phyloP scores from a whole-genome alignment of 2,329 filamentous ascomycete genomes.

The Tolypocladium cylindrosporum region DNA sequence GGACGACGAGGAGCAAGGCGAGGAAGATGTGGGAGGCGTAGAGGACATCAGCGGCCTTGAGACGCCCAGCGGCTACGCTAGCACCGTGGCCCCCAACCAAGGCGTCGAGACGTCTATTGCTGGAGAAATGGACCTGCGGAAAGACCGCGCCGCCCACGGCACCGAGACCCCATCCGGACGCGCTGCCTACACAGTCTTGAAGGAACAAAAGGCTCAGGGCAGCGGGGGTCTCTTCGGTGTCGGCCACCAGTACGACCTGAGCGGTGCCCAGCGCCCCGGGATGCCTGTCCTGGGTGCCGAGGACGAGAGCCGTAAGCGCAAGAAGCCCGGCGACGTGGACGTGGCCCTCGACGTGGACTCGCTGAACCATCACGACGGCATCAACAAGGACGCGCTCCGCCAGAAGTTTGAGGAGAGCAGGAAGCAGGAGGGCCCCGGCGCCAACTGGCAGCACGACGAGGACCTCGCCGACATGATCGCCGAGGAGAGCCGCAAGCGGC shows the following conservation, averaged over 20 bases:
- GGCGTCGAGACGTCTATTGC: conserved; percentile 62
- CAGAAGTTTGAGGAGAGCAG: conserved; percentile 68
- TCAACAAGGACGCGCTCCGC: conserved; percentile 76
- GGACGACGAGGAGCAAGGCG: conserved; percentile 37
- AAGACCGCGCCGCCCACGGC: conserved; percentile 70
- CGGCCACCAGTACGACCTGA: conserved; percentile 86
- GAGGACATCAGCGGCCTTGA: conserved; percentile 51
- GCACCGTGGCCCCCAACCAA: conserved; percentile 67
- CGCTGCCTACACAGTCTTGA: conserved; percentile 80
- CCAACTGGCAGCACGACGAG: conserved; percentile 68
- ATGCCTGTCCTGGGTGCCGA: conserved; percentile 72
- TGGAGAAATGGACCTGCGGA: conserved; percentile 86
- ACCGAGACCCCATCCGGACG: conserved; percentile 71
- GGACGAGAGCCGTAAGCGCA: conserved; percentile 69
- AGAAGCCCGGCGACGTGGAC: conserved; percentile 94
- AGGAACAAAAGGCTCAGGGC: conserved; percentile 68
- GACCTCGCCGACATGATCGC: conserved; percentile 95
- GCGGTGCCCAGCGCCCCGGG: conserved; percentile 35
- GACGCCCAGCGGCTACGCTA: conserved; percentile 72
- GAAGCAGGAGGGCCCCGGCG: conserved; percentile 54
- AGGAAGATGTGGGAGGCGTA: not conserved
- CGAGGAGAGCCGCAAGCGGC: conserved; percentile 79
- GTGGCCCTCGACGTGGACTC: conserved; percentile 83
- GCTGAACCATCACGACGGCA: conserved; percentile 60
- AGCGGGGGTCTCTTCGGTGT: conserved; percentile 93